Conservation (phyloP, 2,329 filamentous ascomycete species). For the Alternaria gaisen region DNA sequence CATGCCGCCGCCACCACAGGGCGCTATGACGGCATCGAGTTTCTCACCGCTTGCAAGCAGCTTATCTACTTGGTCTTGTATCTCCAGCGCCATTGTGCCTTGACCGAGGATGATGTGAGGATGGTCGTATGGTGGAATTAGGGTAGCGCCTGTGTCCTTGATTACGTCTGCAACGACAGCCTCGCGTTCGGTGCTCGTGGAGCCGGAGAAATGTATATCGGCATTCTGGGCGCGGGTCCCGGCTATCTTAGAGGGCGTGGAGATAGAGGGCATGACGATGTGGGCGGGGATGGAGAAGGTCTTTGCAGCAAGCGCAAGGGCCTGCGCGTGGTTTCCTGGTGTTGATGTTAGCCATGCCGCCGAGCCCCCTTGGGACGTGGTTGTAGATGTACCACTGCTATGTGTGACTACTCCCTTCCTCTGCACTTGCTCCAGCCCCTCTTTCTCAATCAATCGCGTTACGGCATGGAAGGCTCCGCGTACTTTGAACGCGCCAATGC, state of each 20-base stretch:
- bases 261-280: constrained; percentile 92
- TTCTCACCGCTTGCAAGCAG: constrained; percentile 54
- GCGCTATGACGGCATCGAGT: constrained; percentile 71
- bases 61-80: constrained; percentile 75
- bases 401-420: constrained; percentile 85
- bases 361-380: neutral
- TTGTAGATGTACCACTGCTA: constrained; percentile 72
- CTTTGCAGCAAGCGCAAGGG: constrained; percentile 83
- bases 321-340: constrained; percentile 91
- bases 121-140: constrained; percentile 93
- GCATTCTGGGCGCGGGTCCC: constrained; percentile 83
- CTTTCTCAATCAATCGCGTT: constrained; percentile 70
- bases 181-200: constrained; percentile 82
- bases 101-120: constrained; percentile 91
- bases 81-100: constrained; percentile 86
- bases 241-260: constrained; percentile 84
- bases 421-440: constrained; percentile 51
- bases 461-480: constrained; percentile 90
- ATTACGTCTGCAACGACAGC: constrained; percentile 76
- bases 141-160: constrained; percentile 73
- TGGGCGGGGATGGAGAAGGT: constrained; percentile 78
- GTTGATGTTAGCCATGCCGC: neutral
- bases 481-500: constrained; percentile 90
- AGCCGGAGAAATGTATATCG: constrained; percentile 80
- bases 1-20: constrained; percentile 89